Evolutionary conservation across 2,329 filamentous ascomycete species (phyloP).

Genomic region (Neofusicoccum kwambonambiense): DNA sequence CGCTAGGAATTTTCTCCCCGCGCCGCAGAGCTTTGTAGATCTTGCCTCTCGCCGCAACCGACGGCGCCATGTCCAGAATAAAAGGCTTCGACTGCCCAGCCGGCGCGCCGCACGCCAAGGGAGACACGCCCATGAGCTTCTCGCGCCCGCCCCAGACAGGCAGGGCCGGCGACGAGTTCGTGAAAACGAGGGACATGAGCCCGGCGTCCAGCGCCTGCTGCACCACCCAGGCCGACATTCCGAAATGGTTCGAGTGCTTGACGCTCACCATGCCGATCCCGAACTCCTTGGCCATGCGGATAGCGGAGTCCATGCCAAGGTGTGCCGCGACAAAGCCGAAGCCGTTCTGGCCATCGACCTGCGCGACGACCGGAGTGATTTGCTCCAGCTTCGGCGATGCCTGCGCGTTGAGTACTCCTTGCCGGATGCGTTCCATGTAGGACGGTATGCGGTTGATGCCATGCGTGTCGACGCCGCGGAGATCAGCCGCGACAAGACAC

Average conservation of each 20-base stretch:
- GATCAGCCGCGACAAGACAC: slow-evolving; percentile 70
- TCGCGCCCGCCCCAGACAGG: slow-evolving; percentile 68
- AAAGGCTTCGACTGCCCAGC: slow-evolving; percentile 61
- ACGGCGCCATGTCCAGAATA: slow-evolving; percentile 73
- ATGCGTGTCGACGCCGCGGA: slow-evolving; percentile 77
- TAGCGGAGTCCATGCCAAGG: slow-evolving; percentile 64
- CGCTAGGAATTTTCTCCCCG: slow-evolving; percentile 66
- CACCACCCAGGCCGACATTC: slow-evolving; percentile 79
- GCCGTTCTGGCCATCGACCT: slow-evolving; percentile 66
- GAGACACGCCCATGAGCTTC: slow-evolving; percentile 71
- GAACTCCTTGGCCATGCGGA: slow-evolving; percentile 61
- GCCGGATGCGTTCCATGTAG: slow-evolving; percentile 71
- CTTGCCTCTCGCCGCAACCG: slow-evolving; percentile 68
- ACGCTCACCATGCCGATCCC: slow-evolving; percentile 76
- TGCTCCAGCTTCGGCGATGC: slow-evolving; percentile 60
- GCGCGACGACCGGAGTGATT: slow-evolving; percentile 69
- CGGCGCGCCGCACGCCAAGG: slow-evolving; percentile 74
- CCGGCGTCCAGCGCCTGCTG: slow-evolving; percentile 71
- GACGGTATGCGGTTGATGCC: slow-evolving; percentile 75
- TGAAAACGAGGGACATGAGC: slow-evolving; percentile 63
- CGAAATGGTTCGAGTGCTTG: slow-evolving; percentile 78
- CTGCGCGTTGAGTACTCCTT: slow-evolving; percentile 63
- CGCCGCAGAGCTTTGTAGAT: slow-evolving; percentile 68
- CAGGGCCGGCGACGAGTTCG: slow-evolving; percentile 65
- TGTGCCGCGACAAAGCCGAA: slow-evolving; percentile 74